These are phyloP conservation scores for Fragaria iinumae DNA, from an alignment of 306 rosid species.

Conservation along the genomic window DNA sequence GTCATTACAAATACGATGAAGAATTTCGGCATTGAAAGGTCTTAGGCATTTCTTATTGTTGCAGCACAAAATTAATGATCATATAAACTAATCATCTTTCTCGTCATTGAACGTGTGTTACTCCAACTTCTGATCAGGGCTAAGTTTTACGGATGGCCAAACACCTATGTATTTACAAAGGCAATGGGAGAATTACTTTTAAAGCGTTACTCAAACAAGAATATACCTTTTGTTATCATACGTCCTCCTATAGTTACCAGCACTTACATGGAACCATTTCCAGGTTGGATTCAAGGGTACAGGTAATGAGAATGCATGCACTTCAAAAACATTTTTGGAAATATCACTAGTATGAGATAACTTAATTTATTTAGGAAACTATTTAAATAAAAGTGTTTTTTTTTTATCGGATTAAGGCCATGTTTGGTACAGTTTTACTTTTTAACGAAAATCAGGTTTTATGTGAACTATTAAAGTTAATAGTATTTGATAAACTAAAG, in stretches of 20 bases:
- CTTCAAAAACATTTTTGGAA: neutral
- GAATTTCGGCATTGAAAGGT: conserved; percentile 31
- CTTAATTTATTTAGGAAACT: no score
- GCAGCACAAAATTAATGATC: no score
- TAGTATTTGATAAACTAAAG: no score
- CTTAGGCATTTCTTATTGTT: no score
- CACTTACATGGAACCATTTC: conserved; percentile 37
- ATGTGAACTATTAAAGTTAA: no score
- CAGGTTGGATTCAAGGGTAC: conserved; percentile 43
- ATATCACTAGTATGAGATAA: no score
- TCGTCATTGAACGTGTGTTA: no score
- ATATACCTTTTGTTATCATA: conserved; percentile 24
- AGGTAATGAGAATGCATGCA: conserved; percentile 23
- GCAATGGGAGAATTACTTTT: conserved; percentile 45
- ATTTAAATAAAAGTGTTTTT: no score
- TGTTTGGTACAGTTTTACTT: no score
- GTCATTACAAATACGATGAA: conserved; percentile 24
- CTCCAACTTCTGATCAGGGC: conserved; percentile 8
- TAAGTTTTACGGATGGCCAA: conserved; percentile 41
- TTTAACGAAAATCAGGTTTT: no score
- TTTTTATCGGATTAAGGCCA: no score
- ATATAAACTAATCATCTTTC: no score
- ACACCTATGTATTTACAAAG: conserved; percentile 38
- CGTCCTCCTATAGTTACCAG: conserved; percentile 23
- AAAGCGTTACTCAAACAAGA: neutral